Base-by-base conservation (phyloP, 164 flowering plant species). In the Pachysandra terminalis region DNA sequence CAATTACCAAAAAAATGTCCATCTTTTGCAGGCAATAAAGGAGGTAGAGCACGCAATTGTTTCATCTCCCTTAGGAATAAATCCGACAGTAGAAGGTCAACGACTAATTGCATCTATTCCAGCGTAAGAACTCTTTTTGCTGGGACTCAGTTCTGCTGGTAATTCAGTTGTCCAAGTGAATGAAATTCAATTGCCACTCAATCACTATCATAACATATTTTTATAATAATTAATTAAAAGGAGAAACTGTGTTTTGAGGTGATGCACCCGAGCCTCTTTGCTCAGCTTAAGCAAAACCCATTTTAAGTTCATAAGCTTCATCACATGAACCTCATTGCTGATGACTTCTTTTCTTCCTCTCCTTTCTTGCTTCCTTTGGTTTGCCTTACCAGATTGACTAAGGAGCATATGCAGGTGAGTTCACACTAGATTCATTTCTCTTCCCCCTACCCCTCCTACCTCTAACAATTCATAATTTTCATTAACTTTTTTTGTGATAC, bases 381-480 rank as follows among this genome's bases (percentile, higher is more conserved):
- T 70, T 77, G 48, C 8, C 4, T 61, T 74, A 68, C 67, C 90
- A 95, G 98, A 69, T 81, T 92, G 65, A 92, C 98, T 23, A 92
- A 92, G 79, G 97, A 95, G 77, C 88, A 84, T 68, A 77, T 90
- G 56, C 96, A 87, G 93, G 97, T 90, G 71, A 76, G 82, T 45
- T 62, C 16, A 49, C 61, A 72, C 6, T 40, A 48, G 56, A 21
- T 27, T 10, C 1, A 37, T 35, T 21, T 19, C n/a, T n/a, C 25
- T 64, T 21, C 55, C 56, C 23, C 59, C 28, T 56, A 0, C 9
- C n/a, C n/a, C 58, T 27, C 56, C 17, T 48, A 15, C 21, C 37
- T 25, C 7, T 28, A 45, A 3, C 40, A 58, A 23, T 14, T 45
- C 14, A 28, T n/a, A 41, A 40, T 56, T n/a, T n/a, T 24, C 7